Evolutionary conservation across 2,329 filamentous ascomycete species (phyloP).

Genomic region (Apiospora phragmitis): DNA sequence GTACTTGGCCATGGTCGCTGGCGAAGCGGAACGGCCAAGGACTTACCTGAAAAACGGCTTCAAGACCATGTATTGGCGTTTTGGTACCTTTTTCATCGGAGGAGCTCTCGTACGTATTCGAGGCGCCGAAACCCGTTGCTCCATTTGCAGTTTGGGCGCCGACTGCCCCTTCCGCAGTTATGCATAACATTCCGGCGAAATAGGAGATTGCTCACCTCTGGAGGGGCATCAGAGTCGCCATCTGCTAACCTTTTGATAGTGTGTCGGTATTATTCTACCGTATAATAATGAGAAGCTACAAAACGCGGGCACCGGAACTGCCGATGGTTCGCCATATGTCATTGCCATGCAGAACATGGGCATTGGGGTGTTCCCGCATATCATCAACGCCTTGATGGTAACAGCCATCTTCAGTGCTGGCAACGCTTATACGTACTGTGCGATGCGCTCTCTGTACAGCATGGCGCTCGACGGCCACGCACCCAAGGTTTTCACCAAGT

Average conservation of each 20-base stretch:
- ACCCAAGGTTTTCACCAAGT: conserved; percentile 50
- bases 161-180: neutral
- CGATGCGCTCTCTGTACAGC: conserved; percentile 61
- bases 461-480: conserved; percentile 59
- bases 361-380: conserved; percentile 54
- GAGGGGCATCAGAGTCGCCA: neutral
- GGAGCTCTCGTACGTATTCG: conserved; percentile 47
- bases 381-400: conserved; percentile 63
- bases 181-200: neutral
- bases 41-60: conserved; percentile 61
- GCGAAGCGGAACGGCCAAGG: conserved; percentile 59
- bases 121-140: neutral
- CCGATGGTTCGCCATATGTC: conserved; percentile 56
- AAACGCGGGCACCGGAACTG: conserved; percentile 47
- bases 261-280: conserved; percentile 62
- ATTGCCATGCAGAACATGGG: conserved; percentile 59
- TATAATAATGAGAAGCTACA: conserved; percentile 59
- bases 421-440: conserved; percentile 63
- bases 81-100: conserved; percentile 67
- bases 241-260: conserved; percentile 21
- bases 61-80: conserved; percentile 66
- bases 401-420: conserved; percentile 61
- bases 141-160: neutral
- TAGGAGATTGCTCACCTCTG: neutral
- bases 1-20: conserved; percentile 53